Evolutionary conservation across 2,329 filamentous ascomycete genomes (phyloP).

Genomic region (Apiospora arundinis): DNA sequence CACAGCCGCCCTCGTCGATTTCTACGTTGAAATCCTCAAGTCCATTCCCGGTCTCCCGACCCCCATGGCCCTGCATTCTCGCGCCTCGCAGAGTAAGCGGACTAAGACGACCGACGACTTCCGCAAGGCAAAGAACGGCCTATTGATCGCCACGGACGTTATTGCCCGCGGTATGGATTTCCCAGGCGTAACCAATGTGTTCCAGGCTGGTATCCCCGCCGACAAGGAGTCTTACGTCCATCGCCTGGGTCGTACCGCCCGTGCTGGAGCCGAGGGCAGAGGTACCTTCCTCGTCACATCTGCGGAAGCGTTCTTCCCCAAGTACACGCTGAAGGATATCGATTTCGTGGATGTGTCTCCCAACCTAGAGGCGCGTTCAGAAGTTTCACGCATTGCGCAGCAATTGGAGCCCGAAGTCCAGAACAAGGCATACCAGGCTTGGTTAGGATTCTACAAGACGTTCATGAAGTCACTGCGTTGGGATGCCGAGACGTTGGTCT

Average conservation of each 20-base stretch:
- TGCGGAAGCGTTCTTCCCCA: slow-evolving; percentile 57
- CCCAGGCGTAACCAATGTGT: slow-evolving; percentile 70
- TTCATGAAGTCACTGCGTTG: slow-evolving; percentile 50
- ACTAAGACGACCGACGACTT: slow-evolving; percentile 67
- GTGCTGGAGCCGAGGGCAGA: slow-evolving; percentile 67
- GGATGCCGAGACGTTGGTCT: slow-evolving; percentile 48
- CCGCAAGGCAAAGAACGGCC: slow-evolving; percentile 56
- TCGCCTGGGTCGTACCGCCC: slow-evolving; percentile 70
- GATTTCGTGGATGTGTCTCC: slow-evolving; percentile 53
- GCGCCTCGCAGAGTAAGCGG: slow-evolving; percentile 56
- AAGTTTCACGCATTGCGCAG: slow-evolving; percentile 48
- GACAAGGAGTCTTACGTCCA: slow-evolving; percentile 71
- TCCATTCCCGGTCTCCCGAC: slow-evolving; percentile 48
- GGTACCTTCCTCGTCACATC: slow-evolving; percentile 65
- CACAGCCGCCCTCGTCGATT: slow-evolving; percentile 58
- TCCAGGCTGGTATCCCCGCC: slow-evolving; percentile 66
- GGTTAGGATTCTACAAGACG: slow-evolving; percentile 61
- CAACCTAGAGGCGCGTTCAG: slow-evolving; percentile 49
- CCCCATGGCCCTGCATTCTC: slow-evolving; percentile 55
- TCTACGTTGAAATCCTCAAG: slow-evolving; percentile 55
- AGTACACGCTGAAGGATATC: slow-evolving; percentile 59
- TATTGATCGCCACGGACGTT: slow-evolving; percentile 74
- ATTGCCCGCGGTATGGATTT: slow-evolving; percentile 77
- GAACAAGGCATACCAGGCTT: slow-evolving; percentile 60
- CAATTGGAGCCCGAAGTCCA: slow-evolving; percentile 52